phyloP scores from a whole-genome alignment of 2,329 filamentous ascomycete genomes.

The Pezicula neosporulosa region DNA sequence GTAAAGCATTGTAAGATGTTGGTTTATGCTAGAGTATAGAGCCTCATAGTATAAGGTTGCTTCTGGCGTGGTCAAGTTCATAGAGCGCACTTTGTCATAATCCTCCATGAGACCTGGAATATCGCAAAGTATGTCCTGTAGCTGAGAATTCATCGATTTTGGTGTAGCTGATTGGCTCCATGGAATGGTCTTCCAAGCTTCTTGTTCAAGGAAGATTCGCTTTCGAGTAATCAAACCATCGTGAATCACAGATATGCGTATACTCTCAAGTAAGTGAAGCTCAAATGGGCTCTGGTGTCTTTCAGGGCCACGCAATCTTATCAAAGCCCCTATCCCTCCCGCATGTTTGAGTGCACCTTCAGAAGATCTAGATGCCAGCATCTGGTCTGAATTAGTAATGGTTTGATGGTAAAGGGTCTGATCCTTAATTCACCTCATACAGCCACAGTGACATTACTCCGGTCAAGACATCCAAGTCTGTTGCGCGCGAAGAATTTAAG shows the following conservation, averaged over 20 bases:
- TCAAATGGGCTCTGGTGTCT: not conserved
- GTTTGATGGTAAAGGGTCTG: too few relatives aligned
- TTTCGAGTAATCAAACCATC: constrained; percentile 1
- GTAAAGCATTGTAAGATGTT: not conserved
- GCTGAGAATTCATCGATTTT: not conserved
- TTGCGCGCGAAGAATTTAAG: too few relatives aligned
- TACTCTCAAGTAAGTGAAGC: constrained; percentile 3
- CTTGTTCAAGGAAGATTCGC: constrained; percentile 5
- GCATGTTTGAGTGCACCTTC: constrained; percentile 5
- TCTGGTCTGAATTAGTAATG: not conserved
- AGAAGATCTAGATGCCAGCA: constrained; percentile 1
- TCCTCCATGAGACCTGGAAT: constrained; percentile 9
- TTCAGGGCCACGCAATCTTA: constrained; percentile 7
- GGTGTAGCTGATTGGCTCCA: constrained; percentile 3
- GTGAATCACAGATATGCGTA: not conserved
- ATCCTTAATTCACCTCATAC: too few relatives aligned
- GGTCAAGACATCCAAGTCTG: not conserved
- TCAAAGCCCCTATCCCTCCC: constrained; percentile 3
- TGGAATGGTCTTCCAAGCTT: constrained; percentile 7
- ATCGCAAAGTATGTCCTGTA: constrained; percentile 8
- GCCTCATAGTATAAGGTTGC: not conserved
- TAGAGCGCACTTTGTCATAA: not conserved
- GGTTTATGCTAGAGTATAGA: not conserved
- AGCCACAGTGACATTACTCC: not conserved
- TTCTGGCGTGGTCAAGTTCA: not conserved